A percentile compares a stretch with the other conserved stretches of the same genome.
Evolutionary conservation across 2,329 filamentous ascomycete genomes (phyloP).

Genomic region (Beauveria sp.): DNA sequence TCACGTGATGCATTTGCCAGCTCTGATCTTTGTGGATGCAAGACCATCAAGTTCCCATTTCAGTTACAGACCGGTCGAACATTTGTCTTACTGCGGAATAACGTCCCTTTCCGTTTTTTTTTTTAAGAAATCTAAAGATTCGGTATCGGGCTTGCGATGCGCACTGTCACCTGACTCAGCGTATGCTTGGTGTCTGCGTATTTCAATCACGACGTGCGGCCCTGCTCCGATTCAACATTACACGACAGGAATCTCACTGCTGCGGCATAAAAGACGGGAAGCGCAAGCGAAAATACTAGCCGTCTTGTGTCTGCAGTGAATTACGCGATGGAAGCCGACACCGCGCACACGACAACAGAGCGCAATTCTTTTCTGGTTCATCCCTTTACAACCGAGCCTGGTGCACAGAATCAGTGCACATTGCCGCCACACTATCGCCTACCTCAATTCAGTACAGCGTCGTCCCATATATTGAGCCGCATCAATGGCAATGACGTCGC

Average conservation of each 20-base stretch:
- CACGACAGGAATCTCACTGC: not conserved
- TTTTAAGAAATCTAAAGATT: not conserved
- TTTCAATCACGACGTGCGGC: not conserved
- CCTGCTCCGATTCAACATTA: not conserved
- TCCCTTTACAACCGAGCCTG: conserved; percentile 1
- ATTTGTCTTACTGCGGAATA: not conserved
- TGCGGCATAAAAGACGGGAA: not conserved
- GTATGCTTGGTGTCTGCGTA: not conserved
- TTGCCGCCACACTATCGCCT: not conserved
- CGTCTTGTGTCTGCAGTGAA: too few species aligned
- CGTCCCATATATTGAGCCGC: conserved; percentile 14
- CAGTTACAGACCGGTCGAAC: not conserved
- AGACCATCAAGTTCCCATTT: not conserved
- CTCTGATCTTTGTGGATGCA: not conserved
- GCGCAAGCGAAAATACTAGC: too few species aligned
- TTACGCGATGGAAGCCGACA: not conserved
- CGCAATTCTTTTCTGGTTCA: not conserved
- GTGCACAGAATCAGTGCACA: not conserved
- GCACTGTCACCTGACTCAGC: not conserved
- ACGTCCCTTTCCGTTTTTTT: not conserved
- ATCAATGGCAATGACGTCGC: not conserved
- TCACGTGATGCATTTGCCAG: not conserved
- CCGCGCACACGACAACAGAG: not conserved
- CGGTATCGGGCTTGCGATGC: not conserved
- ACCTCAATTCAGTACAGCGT: conserved; percentile 13